Conservation (phyloP, 73 alveolate species). For the Urostyla sp. region DNA sequence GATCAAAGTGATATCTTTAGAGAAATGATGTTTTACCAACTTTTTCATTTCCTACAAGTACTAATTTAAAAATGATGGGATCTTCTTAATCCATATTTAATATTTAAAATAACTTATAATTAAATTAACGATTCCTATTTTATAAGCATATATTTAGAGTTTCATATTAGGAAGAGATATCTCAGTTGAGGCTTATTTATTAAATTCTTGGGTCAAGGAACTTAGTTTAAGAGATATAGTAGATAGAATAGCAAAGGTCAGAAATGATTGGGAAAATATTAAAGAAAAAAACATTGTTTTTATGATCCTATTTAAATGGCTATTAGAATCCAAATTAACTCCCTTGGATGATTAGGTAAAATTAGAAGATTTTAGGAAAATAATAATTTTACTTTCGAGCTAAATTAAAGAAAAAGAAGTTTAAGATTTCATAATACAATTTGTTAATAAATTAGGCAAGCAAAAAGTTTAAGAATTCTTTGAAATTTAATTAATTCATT, state of each 20-base stretch:
- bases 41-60: slow-evolving; percentile 9
- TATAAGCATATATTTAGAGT: too few relatives aligned
- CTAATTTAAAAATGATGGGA: too few relatives aligned
- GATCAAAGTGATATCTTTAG: background rate
- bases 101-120: too few relatives aligned
- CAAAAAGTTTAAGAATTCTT: slow-evolving; percentile 43
- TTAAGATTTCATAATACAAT: background rate
- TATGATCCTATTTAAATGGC: slow-evolving; percentile 16
- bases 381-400: slow-evolving; percentile 10
- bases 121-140: too few relatives aligned
- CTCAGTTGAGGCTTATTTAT: slow-evolving; percentile 32
- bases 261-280: too few relatives aligned
- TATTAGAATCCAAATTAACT: too few relatives aligned
- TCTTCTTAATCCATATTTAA: too few relatives aligned
- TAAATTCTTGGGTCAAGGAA: slow-evolving; percentile 19
- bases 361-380: slow-evolving; percentile 48
- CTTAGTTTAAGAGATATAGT: slow-evolving; percentile 34
- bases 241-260: slow-evolving; percentile 39
- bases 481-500: slow-evolving; percentile 48
- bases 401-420: background rate
- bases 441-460: background rate
- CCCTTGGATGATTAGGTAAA: background rate
- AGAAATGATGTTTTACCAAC: slow-evolving; percentile 31
- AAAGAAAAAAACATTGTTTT: background rate
- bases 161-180: slow-evolving; percentile 46